Evolutionary conservation across 768 basidiomycete species (phyloP), one percentile per base, ranked within the genome.

Genomic region (Suillus discolor): DNA sequence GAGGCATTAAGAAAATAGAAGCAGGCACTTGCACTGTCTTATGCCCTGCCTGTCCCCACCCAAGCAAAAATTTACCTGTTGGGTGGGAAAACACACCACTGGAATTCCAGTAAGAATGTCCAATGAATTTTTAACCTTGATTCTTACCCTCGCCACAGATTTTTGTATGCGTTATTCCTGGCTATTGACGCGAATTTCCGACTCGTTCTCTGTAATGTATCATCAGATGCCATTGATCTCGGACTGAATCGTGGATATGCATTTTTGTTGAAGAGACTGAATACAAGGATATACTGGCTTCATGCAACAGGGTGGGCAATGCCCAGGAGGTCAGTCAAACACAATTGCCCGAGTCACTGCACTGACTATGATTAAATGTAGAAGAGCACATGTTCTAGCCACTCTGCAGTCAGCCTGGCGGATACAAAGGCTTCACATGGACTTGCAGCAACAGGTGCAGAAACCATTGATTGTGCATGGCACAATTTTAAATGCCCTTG

Each of bases 181-280:
- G 72, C 70, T 1, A 71, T 78, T 1, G 74, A 78, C 57, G 73
- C 76, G 0, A 78, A 78, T 66, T 79, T 79, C 64, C 64, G 78
- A 3, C 66, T 78, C 3, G 73, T 75, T 57, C 64, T 68, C 4
- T 59, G 67, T 53, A 68, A 71, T 39, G 71, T 71, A 3, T 76
- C 74, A 18, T 72, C 41, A 4, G 68, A 73, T 8, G 68, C 70
- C 9, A 53, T 62, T 18, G 74, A 78, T 65, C 77, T 76, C 2
- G 66, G 69, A 0, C 69, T 78, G 5, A 74, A 71, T 61, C 47
- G 65, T 11, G 72, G 76, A 1, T 70, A 63, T 47, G 67, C 74
- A 0, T 78, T 73, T 62, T 76, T 42, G 74, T 76, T 7, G 73
- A 72, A 34, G 71, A 70, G 15, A 65, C 25, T 6, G 62, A 47